A percentile compares a stretch with the other conserved stretches of the same genome.
Evolutionary conservation across 257 asterid genomes (phyloP).

Genomic region (Petunia axillaris): DNA sequence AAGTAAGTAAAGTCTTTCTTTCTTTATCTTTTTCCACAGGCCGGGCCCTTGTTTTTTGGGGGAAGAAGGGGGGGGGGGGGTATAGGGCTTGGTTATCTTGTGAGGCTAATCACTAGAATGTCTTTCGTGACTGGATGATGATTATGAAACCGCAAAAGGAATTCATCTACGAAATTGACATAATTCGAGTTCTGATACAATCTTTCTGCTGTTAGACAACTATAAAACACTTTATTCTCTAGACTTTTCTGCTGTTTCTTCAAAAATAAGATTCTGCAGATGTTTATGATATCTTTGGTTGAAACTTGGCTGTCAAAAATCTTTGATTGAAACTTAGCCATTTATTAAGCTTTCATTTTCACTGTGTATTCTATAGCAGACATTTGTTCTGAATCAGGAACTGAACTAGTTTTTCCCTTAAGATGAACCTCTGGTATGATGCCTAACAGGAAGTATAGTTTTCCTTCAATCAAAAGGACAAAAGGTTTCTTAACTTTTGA

Average conservation of each 20-base stretch:
- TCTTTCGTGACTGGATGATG: not conserved
- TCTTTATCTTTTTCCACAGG: not conserved
- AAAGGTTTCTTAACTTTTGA: not conserved
- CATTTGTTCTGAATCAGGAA: not conserved
- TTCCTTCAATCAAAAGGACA: not conserved
- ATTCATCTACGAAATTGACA: not conserved
- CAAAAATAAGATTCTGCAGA: conserved; percentile 8
- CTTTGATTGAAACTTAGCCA: not conserved
- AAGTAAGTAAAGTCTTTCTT: conserved; percentile 7
- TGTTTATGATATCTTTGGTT: not conserved
- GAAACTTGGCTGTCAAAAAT: not conserved
- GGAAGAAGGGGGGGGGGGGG: not conserved
- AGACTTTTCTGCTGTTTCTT: not conserved
- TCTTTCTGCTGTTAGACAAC: conserved; percentile 11
- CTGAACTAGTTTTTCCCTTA: not conserved
- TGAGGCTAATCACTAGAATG: not conserved
- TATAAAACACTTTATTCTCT: not conserved
- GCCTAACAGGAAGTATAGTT: not conserved
- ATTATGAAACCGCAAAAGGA: not conserved
- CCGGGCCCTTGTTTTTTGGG: not conserved
- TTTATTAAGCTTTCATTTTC: not conserved
- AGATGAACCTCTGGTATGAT: not conserved
- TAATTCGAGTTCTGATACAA: not conserved
- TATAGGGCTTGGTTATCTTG: not conserved
- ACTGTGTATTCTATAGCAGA: conserved; percentile 18